Percentiles rank a stretch among this genome's conserved stretches.
These are phyloP conservation scores for Pseudotulostoma volvatum DNA, from an alignment of 495 filamentous ascomycete genomes.

Conservation along the genomic window DNA sequence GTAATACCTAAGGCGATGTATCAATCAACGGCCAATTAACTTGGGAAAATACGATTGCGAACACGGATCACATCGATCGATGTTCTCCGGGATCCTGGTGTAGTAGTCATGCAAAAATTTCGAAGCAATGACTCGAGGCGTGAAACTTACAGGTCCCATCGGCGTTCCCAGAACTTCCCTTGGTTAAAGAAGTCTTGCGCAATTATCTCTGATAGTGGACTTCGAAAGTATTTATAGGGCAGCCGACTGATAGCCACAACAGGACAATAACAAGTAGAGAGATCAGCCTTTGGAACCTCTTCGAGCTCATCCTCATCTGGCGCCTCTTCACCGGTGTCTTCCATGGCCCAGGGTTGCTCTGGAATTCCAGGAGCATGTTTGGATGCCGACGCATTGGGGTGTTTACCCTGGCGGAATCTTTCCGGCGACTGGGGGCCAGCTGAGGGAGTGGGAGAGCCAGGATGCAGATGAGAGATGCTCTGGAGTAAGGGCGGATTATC, in stretches of 20 bases:
- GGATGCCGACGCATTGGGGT: background rate
- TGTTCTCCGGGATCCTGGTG: too few relatives aligned
- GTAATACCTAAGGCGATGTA: constrained; percentile 41
- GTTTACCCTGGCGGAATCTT: background rate
- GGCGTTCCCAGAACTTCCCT: constrained; percentile 37
- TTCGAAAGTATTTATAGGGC: constrained; percentile 40
- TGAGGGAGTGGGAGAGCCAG: background rate
- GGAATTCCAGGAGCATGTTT: background rate
- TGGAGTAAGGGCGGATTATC: constrained; percentile 9
- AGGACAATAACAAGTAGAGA: constrained; percentile 34
- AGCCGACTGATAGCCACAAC: constrained; percentile 42
- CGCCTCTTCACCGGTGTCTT: background rate
- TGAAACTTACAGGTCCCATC: constrained; percentile 63
- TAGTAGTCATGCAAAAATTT: background rate
- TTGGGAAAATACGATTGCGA: too few relatives aligned
- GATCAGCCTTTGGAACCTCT: background rate
- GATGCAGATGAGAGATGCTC: constrained; percentile 10
- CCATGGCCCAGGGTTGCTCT: background rate
- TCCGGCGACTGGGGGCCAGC: background rate
- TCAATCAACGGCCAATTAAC: too few relatives aligned
- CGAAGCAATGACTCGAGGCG: background rate
- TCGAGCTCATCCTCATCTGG: background rate
- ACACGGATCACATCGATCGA: too few relatives aligned
- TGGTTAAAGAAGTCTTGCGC: constrained; percentile 39
- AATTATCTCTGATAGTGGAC: constrained; percentile 27